Evolutionary conservation across 164 flowering plant genomes (phyloP).

Genomic region (Litsea cubeba): DNA sequence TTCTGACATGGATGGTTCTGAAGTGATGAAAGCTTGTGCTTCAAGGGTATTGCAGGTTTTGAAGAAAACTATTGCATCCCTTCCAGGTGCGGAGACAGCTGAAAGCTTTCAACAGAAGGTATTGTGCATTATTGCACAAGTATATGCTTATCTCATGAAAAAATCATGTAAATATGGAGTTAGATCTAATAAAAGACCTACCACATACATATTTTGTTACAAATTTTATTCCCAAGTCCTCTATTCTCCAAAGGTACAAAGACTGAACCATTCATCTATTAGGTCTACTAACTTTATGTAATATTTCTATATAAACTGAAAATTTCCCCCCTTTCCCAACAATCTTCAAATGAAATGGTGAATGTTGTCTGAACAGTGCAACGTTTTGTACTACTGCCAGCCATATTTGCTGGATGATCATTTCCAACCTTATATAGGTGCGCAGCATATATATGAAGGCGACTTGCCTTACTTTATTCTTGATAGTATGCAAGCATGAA

Average conservation of each 20-base stretch:
- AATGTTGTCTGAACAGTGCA: background rate
- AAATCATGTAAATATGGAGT: too few species aligned
- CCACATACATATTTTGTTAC: background rate
- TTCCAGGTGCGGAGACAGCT: conserved; percentile 44
- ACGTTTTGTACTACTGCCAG: too few species aligned
- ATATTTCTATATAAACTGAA: too few species aligned
- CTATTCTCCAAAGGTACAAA: background rate
- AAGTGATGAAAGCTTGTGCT: conserved; percentile 43
- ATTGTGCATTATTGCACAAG: background rate
- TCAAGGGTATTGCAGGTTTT: conserved; percentile 50
- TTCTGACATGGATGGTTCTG: conserved; percentile 65
- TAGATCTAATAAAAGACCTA: background rate
- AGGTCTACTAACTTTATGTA: too few species aligned
- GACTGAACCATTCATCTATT: background rate
- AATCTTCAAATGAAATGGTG: background rate
- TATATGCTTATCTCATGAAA: too few species aligned
- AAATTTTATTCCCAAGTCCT: background rate
- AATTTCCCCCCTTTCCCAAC: background rate
- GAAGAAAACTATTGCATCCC: conserved; percentile 50
- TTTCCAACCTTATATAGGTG: background rate
- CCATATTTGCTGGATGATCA: background rate
- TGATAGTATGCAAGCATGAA: background rate
- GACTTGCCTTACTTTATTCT: background rate
- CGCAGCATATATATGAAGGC: background rate
- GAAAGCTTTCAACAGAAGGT: conserved; percentile 9